phyloP scores from a whole-genome alignment of 306 rosid genomes.

The Dryas octopetala region DNA sequence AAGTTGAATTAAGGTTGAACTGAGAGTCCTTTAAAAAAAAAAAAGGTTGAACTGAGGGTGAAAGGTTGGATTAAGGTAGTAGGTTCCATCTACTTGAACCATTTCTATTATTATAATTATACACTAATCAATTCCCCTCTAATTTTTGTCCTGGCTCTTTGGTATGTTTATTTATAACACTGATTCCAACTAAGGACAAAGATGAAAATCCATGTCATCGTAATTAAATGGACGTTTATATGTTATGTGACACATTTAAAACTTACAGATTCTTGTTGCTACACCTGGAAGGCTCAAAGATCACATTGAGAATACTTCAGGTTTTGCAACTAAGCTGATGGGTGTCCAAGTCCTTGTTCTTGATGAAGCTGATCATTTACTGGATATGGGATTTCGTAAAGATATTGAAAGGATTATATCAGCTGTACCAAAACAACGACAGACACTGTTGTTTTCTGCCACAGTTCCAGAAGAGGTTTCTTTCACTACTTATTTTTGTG shows the following conservation, averaged over 20 bases:
- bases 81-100: background rate
- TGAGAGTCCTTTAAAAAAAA: background rate
- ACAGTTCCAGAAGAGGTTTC: conserved; percentile 87
- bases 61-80: background rate
- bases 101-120: background rate
- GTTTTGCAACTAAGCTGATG: conserved; percentile 90
- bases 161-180: background rate
- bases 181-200: background rate
- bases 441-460: conserved; percentile 91
- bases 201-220: conserved; percentile 2
- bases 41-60: too few relatives aligned
- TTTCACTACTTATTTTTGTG: conserved; percentile 1
- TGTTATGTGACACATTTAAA: conserved; percentile 12
- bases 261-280: conserved; percentile 90
- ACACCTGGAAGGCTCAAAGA: conserved; percentile 99
- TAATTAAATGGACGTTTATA: conserved; percentile 13
- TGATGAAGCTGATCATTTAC: conserved; percentile 97
- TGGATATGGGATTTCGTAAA: conserved; percentile 97
- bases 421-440: conserved; percentile 88
- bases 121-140: background rate
- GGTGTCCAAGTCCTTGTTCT: conserved; percentile 92
- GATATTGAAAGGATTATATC: conserved; percentile 86
- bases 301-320: conserved; percentile 87
- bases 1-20: background rate
- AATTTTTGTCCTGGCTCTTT: conserved; percentile 4